phyloP scores from a whole-genome alignment of 306 rosid genomes.

The apple (Malus domestica) region DNA sequence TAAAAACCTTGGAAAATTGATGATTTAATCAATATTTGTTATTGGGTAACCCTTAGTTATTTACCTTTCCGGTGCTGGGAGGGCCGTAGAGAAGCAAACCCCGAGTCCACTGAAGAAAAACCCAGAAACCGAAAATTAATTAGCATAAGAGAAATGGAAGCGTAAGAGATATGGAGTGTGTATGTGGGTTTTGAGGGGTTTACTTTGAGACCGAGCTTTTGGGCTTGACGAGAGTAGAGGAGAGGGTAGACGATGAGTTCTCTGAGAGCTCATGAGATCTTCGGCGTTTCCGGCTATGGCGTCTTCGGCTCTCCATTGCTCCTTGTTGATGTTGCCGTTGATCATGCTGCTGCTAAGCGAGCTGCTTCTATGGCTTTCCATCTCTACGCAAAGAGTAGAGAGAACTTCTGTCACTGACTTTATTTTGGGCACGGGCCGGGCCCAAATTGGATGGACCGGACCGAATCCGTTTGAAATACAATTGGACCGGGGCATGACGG shows the following conservation, averaged over 20 bases:
- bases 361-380: background rate
- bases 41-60: too few relatives aligned
- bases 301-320: constrained; percentile 63
- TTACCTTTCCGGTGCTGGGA: constrained; percentile 93
- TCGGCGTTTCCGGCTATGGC: constrained; percentile 63
- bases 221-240: constrained; percentile 43
- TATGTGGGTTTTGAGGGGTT: background rate
- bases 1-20: background rate
- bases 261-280: constrained; percentile 65
- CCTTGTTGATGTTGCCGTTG: background rate
- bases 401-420: too few relatives aligned
- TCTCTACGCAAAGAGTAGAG: background rate
- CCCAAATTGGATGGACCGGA: too few relatives aligned
- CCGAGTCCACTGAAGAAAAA: constrained; percentile 66
- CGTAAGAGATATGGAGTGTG: background rate
- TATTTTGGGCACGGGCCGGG: too few relatives aligned
- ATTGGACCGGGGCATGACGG: accelerated
- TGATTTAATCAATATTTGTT: background rate
- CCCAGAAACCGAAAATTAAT: constrained; percentile 7
- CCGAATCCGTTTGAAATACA: too few relatives aligned
- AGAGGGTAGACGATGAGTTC: constrained; percentile 67
- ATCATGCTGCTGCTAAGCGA: background rate
- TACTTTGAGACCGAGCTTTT: constrained; percentile 67
- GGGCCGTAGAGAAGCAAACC: constrained; percentile 86
- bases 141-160: background rate